Conservation (phyloP, 441 rosid genomes). For the Mallotus japonicus region DNA sequence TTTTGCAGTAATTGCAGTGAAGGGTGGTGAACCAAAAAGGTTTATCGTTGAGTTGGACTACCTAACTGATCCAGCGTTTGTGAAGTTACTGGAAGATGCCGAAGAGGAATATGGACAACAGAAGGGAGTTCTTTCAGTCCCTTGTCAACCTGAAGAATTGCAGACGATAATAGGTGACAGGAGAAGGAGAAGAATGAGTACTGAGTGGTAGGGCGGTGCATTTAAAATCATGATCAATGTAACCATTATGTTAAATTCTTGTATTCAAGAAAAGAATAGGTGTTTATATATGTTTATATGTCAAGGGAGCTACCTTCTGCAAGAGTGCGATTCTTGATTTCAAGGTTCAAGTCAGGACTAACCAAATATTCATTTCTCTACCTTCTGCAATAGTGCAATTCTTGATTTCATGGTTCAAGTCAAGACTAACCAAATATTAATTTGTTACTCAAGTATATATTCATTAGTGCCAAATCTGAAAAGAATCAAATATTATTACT, state of each 20-base stretch:
- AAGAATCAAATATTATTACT: background rate
- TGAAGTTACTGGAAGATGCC: conserved; percentile 50
- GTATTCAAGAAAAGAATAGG: background rate
- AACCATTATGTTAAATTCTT: no score
- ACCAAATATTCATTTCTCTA: conserved; percentile 2
- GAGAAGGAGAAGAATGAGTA: conserved; percentile 22
- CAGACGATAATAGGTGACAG: conserved; percentile 39
- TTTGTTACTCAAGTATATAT: background rate
- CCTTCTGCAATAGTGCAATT: conserved; percentile 11
- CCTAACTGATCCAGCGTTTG: conserved; percentile 50
- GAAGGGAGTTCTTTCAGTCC: conserved; percentile 56
- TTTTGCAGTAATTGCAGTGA: conserved; percentile 41
- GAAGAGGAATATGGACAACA: conserved; percentile 62
- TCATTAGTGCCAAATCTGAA: background rate
- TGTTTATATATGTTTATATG: background rate
- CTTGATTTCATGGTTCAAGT: background rate
- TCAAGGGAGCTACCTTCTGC: conserved; percentile 5
- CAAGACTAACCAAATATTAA: background rate
- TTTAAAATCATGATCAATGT: background rate
- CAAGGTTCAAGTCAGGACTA: background rate
- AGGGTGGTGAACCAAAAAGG: conserved; percentile 43
- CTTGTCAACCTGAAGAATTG: conserved; percentile 68
- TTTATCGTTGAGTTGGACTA: conserved; percentile 50
- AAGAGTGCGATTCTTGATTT: conserved; percentile 2
- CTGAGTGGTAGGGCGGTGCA: conserved; percentile 13